phyloP scores from a whole-genome alignment of 345 rosid species.

The Euphorbia lathyris region DNA sequence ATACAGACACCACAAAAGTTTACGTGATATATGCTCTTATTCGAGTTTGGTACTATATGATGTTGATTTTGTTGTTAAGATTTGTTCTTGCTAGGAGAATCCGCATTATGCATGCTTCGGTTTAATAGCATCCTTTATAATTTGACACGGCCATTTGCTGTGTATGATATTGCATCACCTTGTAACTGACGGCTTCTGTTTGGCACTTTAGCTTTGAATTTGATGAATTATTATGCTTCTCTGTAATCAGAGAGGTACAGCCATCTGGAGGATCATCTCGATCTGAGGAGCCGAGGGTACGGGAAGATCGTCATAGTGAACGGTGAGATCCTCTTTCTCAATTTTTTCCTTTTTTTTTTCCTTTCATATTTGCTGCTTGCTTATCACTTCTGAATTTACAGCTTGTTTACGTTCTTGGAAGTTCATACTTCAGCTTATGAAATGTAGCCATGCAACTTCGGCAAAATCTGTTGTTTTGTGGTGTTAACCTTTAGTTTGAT shows the following conservation, averaged over 20 bases:
- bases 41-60: neutral
- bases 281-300: conserved; percentile 81
- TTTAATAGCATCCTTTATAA: neutral
- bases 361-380: neutral
- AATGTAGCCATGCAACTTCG: neutral
- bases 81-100: neutral
- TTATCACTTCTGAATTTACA: neutral
- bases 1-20: too few species aligned
- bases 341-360: neutral
- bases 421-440: neutral
- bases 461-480: neutral
- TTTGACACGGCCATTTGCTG: neutral
- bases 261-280: conserved; percentile 54
- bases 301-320: conserved; percentile 61
- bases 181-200: conserved; percentile 2
- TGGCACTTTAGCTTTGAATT: neutral
- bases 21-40: neutral
- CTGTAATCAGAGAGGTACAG: conserved; percentile 52
- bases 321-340: conserved; percentile 49
- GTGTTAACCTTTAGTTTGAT: conserved; percentile 9
- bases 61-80: neutral
- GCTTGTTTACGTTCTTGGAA: neutral
- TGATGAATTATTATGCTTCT: neutral
- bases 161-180: neutral
- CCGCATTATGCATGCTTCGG: neutral